Percentiles rank a stretch among this genome's conserved stretches.
These are phyloP conservation scores for Aechmea fasciata DNA, from an alignment of 176 grass and related monocot species.

Conservation along the genomic window DNA sequence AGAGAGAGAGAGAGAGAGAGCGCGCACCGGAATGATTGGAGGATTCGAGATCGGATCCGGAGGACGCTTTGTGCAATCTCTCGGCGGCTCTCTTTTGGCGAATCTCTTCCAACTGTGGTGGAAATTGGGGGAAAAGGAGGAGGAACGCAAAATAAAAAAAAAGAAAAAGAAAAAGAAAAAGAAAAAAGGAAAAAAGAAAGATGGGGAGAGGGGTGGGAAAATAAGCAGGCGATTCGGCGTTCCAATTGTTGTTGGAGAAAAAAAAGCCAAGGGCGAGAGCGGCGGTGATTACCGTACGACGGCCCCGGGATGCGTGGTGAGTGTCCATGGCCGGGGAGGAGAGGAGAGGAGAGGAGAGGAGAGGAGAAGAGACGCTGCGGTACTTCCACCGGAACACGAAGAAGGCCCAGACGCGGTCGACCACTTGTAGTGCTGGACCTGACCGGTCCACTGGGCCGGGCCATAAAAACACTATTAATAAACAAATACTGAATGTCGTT, in stretches of 20 bases:
- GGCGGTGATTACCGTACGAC: slow-evolving; percentile 38
- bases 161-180: not conserved
- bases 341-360: not conserved
- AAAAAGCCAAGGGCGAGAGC: not conserved
- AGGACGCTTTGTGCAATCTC: slow-evolving; percentile 35
- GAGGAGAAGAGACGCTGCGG: too few relatives aligned
- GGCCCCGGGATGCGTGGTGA: slow-evolving; percentile 48
- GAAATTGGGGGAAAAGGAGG: slow-evolving; percentile 1
- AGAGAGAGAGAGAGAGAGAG: not conserved
- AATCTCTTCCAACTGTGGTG: slow-evolving; percentile 67
- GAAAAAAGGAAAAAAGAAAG: not conserved
- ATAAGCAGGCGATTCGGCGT: not conserved
- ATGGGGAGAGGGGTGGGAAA: not conserved
- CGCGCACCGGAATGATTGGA: slow-evolving; percentile 29
- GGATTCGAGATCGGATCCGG: slow-evolving; percentile 43
- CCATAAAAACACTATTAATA: too few relatives aligned
- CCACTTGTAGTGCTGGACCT: too few relatives aligned
- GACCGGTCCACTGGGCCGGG: too few relatives aligned
- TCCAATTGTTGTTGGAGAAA: not conserved
- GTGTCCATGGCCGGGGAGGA: slow-evolving; percentile 41
- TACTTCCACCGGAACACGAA: too few relatives aligned
- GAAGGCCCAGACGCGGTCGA: too few relatives aligned
- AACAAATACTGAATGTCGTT: too few relatives aligned
- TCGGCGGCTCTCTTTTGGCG: slow-evolving; percentile 80
- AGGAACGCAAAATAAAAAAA: slow-evolving; percentile 12